Evolutionary conservation across 1,284 basidiomycete species (phyloP).

Genomic region (Heterobasidion occidentale): DNA sequence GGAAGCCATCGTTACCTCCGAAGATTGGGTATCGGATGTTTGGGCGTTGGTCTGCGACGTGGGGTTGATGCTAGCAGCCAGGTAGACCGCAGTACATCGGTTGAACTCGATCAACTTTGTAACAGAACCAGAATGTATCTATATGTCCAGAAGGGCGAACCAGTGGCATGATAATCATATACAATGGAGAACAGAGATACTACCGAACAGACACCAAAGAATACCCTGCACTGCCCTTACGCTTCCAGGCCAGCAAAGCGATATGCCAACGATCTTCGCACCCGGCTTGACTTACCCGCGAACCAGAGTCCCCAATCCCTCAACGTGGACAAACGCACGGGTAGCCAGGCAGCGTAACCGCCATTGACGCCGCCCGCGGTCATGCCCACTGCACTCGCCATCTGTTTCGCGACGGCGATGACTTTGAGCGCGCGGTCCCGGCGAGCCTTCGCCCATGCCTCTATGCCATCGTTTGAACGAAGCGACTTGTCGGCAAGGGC

Average conservation of each 20-base stretch:
- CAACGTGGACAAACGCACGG: conserved; percentile 9
- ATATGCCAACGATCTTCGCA: conserved; percentile 15
- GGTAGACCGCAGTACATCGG: conserved; percentile 17
- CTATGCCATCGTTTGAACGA: conserved; percentile 4
- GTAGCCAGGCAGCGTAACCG: conserved; percentile 6
- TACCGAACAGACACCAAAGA: neutral
- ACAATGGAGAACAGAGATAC: neutral
- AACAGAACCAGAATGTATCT: no score
- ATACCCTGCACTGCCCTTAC: neutral
- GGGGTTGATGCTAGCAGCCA: conserved; percentile 44
- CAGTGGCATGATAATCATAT: neutral
- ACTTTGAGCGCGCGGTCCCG: conserved; percentile 8
- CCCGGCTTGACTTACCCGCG: conserved; percentile 13
- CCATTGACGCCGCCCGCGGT: conserved; percentile 1
- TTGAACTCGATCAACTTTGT: no score
- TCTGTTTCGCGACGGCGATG: conserved; percentile 9
- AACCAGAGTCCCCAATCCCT: conserved; percentile 15
- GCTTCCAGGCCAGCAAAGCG: conserved; percentile 17
- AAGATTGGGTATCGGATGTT: conserved; percentile 45
- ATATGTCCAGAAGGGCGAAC: no score
- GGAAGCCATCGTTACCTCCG: conserved; percentile 34
- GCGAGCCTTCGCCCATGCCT: conserved; percentile 5
- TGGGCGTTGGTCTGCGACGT: conserved; percentile 52
- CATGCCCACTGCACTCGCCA: conserved; percentile 11
- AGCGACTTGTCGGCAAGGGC: conserved; percentile 1